These are phyloP conservation scores for Aspergillus glaucus DNA, from an alignment of 2,329 filamentous ascomycete species.

Conservation along the genomic window DNA sequence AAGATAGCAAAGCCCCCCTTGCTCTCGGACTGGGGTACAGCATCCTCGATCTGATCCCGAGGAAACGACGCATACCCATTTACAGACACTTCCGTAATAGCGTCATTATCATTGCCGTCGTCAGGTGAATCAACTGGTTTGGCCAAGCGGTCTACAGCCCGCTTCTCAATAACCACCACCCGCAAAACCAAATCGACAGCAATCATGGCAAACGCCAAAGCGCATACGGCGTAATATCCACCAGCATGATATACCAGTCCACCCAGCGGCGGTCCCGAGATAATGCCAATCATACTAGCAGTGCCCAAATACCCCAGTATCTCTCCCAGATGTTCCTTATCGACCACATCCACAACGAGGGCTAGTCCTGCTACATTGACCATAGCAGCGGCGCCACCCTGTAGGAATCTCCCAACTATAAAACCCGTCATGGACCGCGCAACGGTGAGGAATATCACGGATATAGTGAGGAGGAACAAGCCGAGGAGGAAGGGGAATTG, in stretches of 20 bases:
- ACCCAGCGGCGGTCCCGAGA: slow-evolving; percentile 52
- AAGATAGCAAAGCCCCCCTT: slow-evolving; percentile 22
- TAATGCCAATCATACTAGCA: slow-evolving; percentile 51
- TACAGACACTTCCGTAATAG: neutral
- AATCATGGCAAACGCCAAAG: slow-evolving; percentile 48
- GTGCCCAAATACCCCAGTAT: slow-evolving; percentile 51
- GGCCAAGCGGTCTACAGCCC: slow-evolving; percentile 28
- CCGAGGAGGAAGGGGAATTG: slow-evolving; percentile 54
- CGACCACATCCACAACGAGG: slow-evolving; percentile 53
- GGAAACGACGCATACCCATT: neutral
- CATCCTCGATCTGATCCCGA: neutral
- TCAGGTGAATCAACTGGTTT: neutral
- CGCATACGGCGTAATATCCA: slow-evolving; percentile 54
- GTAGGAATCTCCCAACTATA: slow-evolving; percentile 47
- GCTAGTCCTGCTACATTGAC: slow-evolving; percentile 56
- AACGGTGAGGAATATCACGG: slow-evolving; percentile 50
- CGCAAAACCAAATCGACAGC: slow-evolving; percentile 55
- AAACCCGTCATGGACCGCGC: slow-evolving; percentile 45
- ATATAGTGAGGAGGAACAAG: slow-evolving; percentile 44
- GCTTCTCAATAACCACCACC: slow-evolving; percentile 55
- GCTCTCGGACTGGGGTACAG: neutral
- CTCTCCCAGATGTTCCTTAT: slow-evolving; percentile 51
- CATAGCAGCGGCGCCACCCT: slow-evolving; percentile 52
- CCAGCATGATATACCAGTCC: slow-evolving; percentile 54
- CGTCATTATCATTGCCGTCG: neutral